phyloP scores from a whole-genome alignment of 495 filamentous ascomycete species.

The Trichodelitschia bisporula region DNA sequence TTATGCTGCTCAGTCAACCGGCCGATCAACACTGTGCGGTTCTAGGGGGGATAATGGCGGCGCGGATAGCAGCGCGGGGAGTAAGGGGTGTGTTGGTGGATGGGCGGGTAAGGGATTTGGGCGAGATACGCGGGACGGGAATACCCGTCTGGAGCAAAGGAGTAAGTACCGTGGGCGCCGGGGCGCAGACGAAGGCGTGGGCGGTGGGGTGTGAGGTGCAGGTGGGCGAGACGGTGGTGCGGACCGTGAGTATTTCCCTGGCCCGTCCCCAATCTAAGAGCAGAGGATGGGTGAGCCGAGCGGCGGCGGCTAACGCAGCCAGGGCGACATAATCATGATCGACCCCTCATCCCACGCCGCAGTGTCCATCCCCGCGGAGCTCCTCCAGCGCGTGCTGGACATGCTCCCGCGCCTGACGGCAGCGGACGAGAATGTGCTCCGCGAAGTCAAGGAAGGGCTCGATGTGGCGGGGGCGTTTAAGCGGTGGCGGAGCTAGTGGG shows the following conservation, averaged over 20 bases:
- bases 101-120: slow-evolving; percentile 38
- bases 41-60: slow-evolving; percentile 43
- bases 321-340: slow-evolving; percentile 39
- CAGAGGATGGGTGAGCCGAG: too few relatives aligned
- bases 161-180: slow-evolving; percentile 33
- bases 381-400: slow-evolving; percentile 10
- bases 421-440: slow-evolving; percentile 36
- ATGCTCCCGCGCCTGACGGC: slow-evolving; percentile 26
- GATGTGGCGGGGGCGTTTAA: slow-evolving; percentile 33
- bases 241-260: slow-evolving; percentile 16
- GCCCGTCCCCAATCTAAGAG: too few relatives aligned
- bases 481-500: too few relatives aligned
- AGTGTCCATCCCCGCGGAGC: slow-evolving; percentile 30
- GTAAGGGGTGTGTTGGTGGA: slow-evolving; percentile 28
- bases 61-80: slow-evolving; percentile 28
- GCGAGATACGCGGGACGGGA: slow-evolving; percentile 21
- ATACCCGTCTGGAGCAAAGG: slow-evolving; percentile 28
- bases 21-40: slow-evolving; percentile 33
- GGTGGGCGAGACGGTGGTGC: slow-evolving; percentile 24
- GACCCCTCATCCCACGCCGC: slow-evolving; percentile 32
- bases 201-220: slow-evolving; percentile 26
- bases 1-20: slow-evolving; percentile 36
- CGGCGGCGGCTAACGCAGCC: background rate
- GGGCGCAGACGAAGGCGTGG: slow-evolving; percentile 31
- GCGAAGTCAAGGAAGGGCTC: slow-evolving; percentile 30